These are phyloP conservation scores for Colletotrichum noveboracense DNA, from an alignment of 2,329 filamentous ascomycete genomes.

Conservation along the genomic window DNA sequence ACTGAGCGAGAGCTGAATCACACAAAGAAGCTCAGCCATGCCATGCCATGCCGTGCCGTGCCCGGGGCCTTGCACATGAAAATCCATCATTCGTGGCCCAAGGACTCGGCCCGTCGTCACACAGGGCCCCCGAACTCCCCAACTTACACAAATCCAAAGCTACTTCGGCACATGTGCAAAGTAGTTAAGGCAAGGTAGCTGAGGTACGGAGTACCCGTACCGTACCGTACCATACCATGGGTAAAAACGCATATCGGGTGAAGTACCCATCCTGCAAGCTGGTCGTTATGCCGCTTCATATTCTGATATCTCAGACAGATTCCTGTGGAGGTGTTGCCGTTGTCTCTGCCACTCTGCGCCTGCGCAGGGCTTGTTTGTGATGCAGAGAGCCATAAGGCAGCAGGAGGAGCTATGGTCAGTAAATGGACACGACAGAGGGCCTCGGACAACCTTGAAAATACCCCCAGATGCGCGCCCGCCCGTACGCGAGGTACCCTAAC, in stretches of 20 bases:
- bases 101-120: neutral
- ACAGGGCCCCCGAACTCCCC: neutral
- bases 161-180: neutral
- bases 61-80: neutral
- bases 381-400: neutral
- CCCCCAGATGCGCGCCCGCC: neutral
- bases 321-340: neutral
- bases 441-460: neutral
- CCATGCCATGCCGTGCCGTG: neutral
- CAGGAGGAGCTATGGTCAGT: neutral
- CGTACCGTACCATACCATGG: neutral
- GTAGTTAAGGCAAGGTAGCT: neutral
- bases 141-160: neutral
- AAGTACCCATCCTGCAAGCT: slow-evolving; percentile 3
- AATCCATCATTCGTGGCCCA: neutral
- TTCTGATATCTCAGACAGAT: neutral
- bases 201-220: neutral
- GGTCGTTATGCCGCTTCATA: neutral
- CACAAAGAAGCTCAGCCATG: neutral
- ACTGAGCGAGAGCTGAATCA: neutral
- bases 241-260: neutral
- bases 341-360: neutral
- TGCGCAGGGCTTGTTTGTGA: neutral
- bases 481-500: neutral
- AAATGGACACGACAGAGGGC: neutral